Percentiles rank a stretch among this genome's conserved stretches.
These are phyloP conservation scores for Aphanomyces euteiches DNA, from an alignment of 352 stramenopile species.

Conservation along the genomic window DNA sequence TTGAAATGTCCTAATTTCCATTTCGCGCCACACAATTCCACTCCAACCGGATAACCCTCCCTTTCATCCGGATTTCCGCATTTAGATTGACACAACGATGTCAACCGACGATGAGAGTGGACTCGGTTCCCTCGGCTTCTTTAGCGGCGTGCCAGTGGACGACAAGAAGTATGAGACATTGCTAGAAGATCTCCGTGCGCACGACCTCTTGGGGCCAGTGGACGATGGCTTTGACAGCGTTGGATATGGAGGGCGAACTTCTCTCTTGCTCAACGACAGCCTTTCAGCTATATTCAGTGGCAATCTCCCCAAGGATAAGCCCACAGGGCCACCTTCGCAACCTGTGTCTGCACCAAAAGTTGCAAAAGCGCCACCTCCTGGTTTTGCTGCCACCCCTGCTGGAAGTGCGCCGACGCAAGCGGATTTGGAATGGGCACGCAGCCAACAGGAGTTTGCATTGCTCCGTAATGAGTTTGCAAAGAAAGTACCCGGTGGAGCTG, in stretches of 20 bases:
- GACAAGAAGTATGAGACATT: conserved; percentile 86
- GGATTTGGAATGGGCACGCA: conserved; percentile 75
- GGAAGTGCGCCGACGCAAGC: conserved; percentile 54
- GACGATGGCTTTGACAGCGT: conserved; percentile 35
- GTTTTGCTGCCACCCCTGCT: conserved; percentile 51
- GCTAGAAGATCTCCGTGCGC: conserved; percentile 74
- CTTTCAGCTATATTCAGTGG: conserved; percentile 83
- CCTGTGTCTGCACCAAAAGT: neutral
- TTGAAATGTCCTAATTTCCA: neutral
- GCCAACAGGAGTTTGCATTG: conserved; percentile 67
- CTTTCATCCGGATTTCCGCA: neutral
- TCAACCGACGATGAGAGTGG: conserved; percentile 7
- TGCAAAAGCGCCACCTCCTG: conserved; percentile 43
- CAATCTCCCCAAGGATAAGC: conserved; percentile 54
- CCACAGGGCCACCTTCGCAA: conserved; percentile 12
- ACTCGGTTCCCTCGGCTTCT: conserved; percentile 48
- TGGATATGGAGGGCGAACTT: conserved; percentile 32
- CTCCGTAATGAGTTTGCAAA: conserved; percentile 27
- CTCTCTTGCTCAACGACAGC: conserved; percentile 80
- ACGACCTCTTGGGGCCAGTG: conserved; percentile 73
- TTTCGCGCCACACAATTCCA: conserved; percentile 11
- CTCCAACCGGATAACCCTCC: conserved; percentile 2
- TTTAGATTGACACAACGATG: conserved; percentile 9
- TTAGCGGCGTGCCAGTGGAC: conserved; percentile 72
- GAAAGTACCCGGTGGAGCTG: neutral